These are phyloP conservation scores for Acer campestre DNA, from an alignment of 345 rosid species.

Conservation along the genomic window DNA sequence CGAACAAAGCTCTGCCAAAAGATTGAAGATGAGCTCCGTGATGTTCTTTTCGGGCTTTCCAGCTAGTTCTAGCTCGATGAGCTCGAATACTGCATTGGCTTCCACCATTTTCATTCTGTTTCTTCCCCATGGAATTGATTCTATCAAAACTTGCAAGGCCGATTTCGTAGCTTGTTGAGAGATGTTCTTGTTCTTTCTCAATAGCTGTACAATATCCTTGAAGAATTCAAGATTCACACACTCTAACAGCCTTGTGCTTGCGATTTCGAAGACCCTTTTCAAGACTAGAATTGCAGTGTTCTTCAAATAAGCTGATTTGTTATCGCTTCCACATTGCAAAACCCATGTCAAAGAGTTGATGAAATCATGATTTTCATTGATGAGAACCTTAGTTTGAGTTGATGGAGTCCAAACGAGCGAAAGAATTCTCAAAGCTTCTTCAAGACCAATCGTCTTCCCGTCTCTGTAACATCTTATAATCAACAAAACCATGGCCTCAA, in stretches of 20 bases:
- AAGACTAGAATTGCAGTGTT: slow-evolving; percentile 31
- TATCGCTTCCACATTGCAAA: slow-evolving; percentile 2
- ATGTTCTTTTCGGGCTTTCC: slow-evolving; percentile 43
- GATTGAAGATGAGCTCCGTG: slow-evolving; percentile 46
- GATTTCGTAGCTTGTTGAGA: slow-evolving; percentile 42
- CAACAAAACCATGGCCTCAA: slow-evolving; percentile 29
- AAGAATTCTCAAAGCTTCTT: slow-evolving; percentile 41
- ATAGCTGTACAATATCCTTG: slow-evolving; percentile 20
- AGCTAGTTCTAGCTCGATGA: slow-evolving; percentile 50
- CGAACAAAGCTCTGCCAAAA: slow-evolving; percentile 45
- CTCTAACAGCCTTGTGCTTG: slow-evolving; percentile 26
- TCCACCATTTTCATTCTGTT: slow-evolving; percentile 46
- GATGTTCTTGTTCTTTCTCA: slow-evolving; percentile 18
- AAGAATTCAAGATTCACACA: slow-evolving; percentile 36
- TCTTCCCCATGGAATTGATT: slow-evolving; percentile 39
- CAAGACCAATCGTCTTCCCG: slow-evolving; percentile 26
- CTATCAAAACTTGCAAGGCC: slow-evolving; percentile 35
- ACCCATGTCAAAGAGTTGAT: slow-evolving; percentile 46
- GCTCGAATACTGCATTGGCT: slow-evolving; percentile 42
- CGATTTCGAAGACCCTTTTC: slow-evolving; percentile 23
- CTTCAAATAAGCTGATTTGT: slow-evolving; percentile 19
- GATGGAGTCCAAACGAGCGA: slow-evolving; percentile 33
- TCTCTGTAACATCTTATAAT: slow-evolving; percentile 27
- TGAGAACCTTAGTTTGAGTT: slow-evolving; percentile 29
- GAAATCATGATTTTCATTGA: slow-evolving; percentile 32